phyloP scores from a whole-genome alignment of 2,329 filamentous ascomycete genomes.

The Pleurostoma richardsiae region DNA sequence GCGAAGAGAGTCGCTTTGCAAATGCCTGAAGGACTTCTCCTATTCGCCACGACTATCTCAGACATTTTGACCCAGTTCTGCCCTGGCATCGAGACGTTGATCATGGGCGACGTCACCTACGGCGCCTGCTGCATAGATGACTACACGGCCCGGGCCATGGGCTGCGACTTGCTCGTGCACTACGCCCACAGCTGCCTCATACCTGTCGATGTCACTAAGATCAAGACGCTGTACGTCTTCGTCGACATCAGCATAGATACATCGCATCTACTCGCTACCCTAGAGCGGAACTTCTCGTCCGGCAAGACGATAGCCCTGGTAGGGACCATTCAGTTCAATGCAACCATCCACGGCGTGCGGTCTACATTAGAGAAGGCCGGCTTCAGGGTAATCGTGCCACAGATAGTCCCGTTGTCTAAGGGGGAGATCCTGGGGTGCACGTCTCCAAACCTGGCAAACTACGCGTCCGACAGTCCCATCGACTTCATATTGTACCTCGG shows the following conservation, averaged over 20 bases:
- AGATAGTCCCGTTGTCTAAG: slow-evolving; percentile 87
- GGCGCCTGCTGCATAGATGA: slow-evolving; percentile 98
- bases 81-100: slow-evolving; percentile 82
- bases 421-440: slow-evolving; percentile 98
- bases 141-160: slow-evolving; percentile 89
- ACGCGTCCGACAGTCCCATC: slow-evolving; percentile 32
- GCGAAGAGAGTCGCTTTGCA: slow-evolving; percentile 88
- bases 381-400: slow-evolving; percentile 80
- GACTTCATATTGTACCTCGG: slow-evolving; percentile 85
- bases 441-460: slow-evolving; percentile 53
- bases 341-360: slow-evolving; percentile 83
- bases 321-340: slow-evolving; percentile 98
- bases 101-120: slow-evolving; percentile 99
- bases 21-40: slow-evolving; percentile 89
- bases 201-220: slow-evolving; percentile 92
- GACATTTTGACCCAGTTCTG: slow-evolving; percentile 96
- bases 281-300: slow-evolving; percentile 80
- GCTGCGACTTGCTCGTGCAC: slow-evolving; percentile 90
- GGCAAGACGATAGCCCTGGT: slow-evolving; percentile 90
- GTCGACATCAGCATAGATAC: slow-evolving; percentile 97
- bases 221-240: slow-evolving; percentile 96
- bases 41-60: slow-evolving; percentile 96
- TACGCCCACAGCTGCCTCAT: slow-evolving; percentile 97
- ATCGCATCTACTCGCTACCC: slow-evolving; percentile 75
- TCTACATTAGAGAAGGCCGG: slow-evolving; percentile 75